Percentiles rank a stretch among this genome's conserved stretches.
phyloP scores from a whole-genome alignment of 2,329 filamentous ascomycete genomes.

The Aspergillus uvarum region DNA sequence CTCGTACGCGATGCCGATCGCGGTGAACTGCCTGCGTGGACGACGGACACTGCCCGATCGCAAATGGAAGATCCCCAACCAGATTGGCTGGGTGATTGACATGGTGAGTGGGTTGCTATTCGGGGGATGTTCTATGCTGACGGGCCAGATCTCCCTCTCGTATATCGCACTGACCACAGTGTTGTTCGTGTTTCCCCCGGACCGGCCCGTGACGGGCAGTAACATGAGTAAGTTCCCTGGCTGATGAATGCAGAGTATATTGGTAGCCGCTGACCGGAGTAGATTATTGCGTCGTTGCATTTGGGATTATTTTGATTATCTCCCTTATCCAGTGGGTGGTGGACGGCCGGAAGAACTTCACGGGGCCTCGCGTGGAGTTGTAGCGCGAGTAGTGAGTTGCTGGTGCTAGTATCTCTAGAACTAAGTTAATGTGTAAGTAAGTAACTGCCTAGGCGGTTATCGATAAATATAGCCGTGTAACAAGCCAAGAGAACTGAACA shows the following conservation, averaged over 20 bases:
- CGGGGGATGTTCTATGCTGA: constrained; percentile 6
- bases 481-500: too few relatives aligned
- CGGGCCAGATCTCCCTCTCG: constrained; percentile 50
- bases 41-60: constrained; percentile 63
- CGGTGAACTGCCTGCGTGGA: constrained; percentile 66
- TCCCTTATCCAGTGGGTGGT: constrained; percentile 60
- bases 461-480: too few relatives aligned
- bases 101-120: constrained; percentile 35
- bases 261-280: background rate
- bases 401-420: too few relatives aligned
- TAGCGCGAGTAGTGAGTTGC: background rate
- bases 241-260: background rate
- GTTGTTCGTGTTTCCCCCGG: constrained; percentile 71
- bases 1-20: constrained; percentile 71
- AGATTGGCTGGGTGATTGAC: constrained; percentile 61
- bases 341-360: constrained; percentile 61
- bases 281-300: constrained; percentile 51
- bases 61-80: constrained; percentile 55
- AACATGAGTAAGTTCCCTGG: constrained; percentile 62
- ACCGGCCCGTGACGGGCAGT: constrained; percentile 59
- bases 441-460: too few relatives aligned
- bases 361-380: constrained; percentile 41
- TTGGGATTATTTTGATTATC: constrained; percentile 58
- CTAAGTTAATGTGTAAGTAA: too few relatives aligned
- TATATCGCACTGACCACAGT: constrained; percentile 70